phyloP scores from a whole-genome alignment of 306 rosid species.

The Prunus mira region DNA sequence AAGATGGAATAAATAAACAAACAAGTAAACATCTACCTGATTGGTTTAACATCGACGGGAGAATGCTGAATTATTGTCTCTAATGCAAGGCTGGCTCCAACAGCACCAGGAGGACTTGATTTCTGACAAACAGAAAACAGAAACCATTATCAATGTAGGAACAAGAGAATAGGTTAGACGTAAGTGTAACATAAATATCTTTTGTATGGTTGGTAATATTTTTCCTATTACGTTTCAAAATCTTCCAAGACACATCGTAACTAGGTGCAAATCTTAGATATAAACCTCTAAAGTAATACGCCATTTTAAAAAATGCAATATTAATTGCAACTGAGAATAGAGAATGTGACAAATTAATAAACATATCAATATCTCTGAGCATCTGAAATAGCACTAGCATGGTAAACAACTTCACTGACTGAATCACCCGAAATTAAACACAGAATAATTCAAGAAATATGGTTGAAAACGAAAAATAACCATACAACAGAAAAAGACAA shows the following conservation, averaged over 20 bases:
- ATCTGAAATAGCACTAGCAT: too few relatives aligned
- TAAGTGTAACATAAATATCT: not conserved
- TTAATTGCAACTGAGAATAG: conserved; percentile 3
- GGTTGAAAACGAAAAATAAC: not conserved
- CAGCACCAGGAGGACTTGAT: conserved; percentile 75
- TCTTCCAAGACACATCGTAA: not conserved
- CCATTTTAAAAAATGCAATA: not conserved
- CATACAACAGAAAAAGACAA: not conserved
- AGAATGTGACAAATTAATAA: not conserved
- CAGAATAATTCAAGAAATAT: too few relatives aligned
- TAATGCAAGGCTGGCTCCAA: conserved; percentile 88
- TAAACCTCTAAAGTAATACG: not conserved
- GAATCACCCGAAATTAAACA: not conserved
- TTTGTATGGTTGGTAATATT: not conserved
- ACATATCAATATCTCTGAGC: too few relatives aligned
- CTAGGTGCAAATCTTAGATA: not conserved
- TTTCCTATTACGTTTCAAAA: not conserved
- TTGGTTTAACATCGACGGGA: conserved; percentile 58
- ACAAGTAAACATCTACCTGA: conserved; percentile 39
- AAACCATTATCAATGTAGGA: conserved; percentile 15
- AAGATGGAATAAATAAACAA: conserved; percentile 18
- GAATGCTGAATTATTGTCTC: conserved; percentile 87
- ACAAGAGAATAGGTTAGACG: conserved; percentile 4
- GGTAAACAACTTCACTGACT: too few relatives aligned
- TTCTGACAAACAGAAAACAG: conserved; percentile 48